These are phyloP conservation scores for Ceratorhiza oryzae-sativae DNA, from an alignment of 1,284 basidiomycete species.

Conservation along the genomic window DNA sequence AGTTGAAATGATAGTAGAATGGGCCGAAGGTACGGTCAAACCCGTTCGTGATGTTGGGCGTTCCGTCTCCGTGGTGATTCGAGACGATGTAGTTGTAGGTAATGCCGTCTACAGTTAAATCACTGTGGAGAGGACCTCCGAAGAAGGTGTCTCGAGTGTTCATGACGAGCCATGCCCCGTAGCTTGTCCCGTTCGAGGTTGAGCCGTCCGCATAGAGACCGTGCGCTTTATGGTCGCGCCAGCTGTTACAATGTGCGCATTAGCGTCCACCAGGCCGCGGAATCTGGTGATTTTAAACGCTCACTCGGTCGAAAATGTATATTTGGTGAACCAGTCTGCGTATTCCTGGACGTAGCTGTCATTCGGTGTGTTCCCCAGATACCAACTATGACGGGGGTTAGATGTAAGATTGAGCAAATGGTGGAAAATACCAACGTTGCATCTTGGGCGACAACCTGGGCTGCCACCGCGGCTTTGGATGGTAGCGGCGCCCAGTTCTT, in stretches of 20 bases:
- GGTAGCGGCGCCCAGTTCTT: constrained; percentile 45
- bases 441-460: constrained; percentile 46
- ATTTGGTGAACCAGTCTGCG: constrained; percentile 49
- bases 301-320: constrained; percentile 45
- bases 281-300: constrained; percentile 37
- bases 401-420: not conserved
- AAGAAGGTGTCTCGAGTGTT: constrained; percentile 48
- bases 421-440: constrained; percentile 43
- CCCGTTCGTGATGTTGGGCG: constrained; percentile 47
- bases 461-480: constrained; percentile 44
- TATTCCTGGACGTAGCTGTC: constrained; percentile 44
- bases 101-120: constrained; percentile 47
- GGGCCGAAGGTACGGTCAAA: constrained; percentile 49
- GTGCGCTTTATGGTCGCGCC: constrained; percentile 41
- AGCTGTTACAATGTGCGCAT: not conserved
- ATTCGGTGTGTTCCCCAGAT: constrained; percentile 44
- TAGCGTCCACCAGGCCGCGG: not conserved
- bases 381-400: constrained; percentile 43
- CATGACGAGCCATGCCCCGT: constrained; percentile 48
- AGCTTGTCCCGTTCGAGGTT: constrained; percentile 43
- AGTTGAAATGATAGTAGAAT: constrained; percentile 45
- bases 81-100: constrained; percentile 47
- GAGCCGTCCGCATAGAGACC: constrained; percentile 49
- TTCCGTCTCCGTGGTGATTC: constrained; percentile 48
- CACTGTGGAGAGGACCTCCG: constrained; percentile 46